Evolutionary conservation across 176 grass and related monocot species (phyloP).

Genomic region (Saccharum officinarum): DNA sequence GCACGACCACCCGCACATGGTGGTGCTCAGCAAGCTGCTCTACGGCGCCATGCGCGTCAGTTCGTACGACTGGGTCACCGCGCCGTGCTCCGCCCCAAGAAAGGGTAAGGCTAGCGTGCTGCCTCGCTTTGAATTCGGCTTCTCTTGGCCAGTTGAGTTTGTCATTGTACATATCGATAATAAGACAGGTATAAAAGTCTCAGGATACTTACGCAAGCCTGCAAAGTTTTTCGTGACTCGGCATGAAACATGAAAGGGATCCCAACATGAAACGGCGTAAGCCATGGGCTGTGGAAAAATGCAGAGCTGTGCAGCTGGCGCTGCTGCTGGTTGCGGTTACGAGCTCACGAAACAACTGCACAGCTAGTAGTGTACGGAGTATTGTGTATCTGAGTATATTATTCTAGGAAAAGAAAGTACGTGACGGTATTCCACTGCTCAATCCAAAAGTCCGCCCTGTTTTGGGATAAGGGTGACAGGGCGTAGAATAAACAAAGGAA

Average conservation of each 20-base stretch:
- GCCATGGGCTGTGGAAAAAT: neutral
- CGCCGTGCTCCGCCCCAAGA: conserved; percentile 21
- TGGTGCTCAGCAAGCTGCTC: conserved; percentile 58
- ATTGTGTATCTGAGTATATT: neutral
- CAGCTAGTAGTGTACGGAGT: conserved; percentile 17
- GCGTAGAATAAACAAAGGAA: neutral
- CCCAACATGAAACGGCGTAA: too few relatives aligned
- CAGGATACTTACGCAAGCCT: neutral
- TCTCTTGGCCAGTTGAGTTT: too few relatives aligned
- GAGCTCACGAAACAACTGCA: conserved; percentile 6
- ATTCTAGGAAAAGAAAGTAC: neutral
- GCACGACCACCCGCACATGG: conserved; percentile 84
- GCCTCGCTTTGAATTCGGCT: too few relatives aligned
- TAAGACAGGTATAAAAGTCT: too few relatives aligned
- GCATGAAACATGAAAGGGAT: too few relatives aligned
- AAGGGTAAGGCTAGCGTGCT: conserved; percentile 32
- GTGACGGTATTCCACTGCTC: neutral
- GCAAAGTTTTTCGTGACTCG: neutral
- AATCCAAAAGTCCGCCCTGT: conserved; percentile 10
- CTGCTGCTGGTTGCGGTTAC: neutral
- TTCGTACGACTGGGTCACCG: conserved; percentile 53
- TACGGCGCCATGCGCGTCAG: conserved; percentile 39
- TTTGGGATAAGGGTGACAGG: neutral
- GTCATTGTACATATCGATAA: too few relatives aligned
- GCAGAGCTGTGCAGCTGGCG: neutral